Base-by-base conservation (phyloP, 2,329 filamentous ascomycete species). In the Phialophora tarda region DNA sequence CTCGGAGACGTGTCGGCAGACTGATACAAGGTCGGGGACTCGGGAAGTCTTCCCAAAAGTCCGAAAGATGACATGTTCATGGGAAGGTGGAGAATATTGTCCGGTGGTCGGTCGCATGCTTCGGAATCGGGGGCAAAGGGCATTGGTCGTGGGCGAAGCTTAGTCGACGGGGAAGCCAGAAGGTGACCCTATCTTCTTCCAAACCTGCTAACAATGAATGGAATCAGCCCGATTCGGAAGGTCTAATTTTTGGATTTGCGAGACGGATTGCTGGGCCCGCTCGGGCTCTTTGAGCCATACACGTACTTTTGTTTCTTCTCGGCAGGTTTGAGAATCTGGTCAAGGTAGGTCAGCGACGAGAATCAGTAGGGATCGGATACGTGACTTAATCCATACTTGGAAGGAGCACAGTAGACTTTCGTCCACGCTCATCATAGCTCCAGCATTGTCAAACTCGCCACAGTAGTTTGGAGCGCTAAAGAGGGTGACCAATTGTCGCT, bases 281-380 rank as follows among this genome's bases (percentile, higher is more conserved):
- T 85, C 83, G 86, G 85, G 83, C 86, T 88, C 81, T 90, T 85
- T 83, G 86, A 85, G 83, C 85, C 85, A 83, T 88, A 86, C 79
- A 96, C 93, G 86, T 96, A 98, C 93, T 98, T 98, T 92, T 97
- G 94, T 90, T 99, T 99, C 90, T 99, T 99, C 88, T 99, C 95
- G 81, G 95, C 95, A 77, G 95, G 95, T 86, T 98, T 99, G 84
- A 99, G 86, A 79, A 99, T 98, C 92, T 96, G 30, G 62, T 44
- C 17, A 26, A 55, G 56, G 60, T 57, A 41, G 38, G 68, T 70
- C 57, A 71, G 65, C 24, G 55, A 63, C 21, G 24, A 38, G 50
- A 24, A 32, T 7, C 8, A 21, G 8, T 23, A 48, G 4, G 44
- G 7, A 47, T 54, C 1, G 64, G 44, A 44, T 74, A 81, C 32